These are phyloP conservation scores for Coelastrella sp. DNA, from an alignment of 139 green algal species.

Conservation along the genomic window DNA sequence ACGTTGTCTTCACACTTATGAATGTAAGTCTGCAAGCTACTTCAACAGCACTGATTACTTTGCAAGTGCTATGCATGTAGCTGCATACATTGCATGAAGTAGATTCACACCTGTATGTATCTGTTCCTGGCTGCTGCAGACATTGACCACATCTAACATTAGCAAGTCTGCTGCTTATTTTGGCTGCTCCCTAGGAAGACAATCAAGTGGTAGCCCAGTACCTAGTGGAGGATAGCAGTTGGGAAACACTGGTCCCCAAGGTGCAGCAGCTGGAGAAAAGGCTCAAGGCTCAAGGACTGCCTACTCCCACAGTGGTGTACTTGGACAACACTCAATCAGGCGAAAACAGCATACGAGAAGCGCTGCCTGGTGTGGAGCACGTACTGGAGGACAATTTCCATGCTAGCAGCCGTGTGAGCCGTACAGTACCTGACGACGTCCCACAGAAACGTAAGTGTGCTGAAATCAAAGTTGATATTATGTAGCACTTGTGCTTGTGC, in stretches of 20 bases:
- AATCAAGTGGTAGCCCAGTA: neutral
- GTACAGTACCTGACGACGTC: neutral
- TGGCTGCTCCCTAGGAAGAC: no score
- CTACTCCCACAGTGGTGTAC: neutral
- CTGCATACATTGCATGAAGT: no score
- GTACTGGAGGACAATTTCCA: constrained; percentile 17
- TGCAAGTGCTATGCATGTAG: neutral
- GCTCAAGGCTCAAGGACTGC: neutral
- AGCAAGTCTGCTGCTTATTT: no score
- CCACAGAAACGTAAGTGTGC: neutral
- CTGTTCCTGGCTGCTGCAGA: no score
- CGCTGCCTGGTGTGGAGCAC: neutral
- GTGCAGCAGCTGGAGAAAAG: neutral
- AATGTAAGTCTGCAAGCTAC: neutral
- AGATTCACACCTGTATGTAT: no score
- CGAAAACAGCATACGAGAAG: neutral
- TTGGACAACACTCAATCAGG: neutral
- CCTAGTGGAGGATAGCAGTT: constrained; percentile 13
- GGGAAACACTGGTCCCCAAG: constrained; percentile 1
- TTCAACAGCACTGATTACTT: neutral
- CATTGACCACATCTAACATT: no score
- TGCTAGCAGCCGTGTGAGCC: neutral
- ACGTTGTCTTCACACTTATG: constrained; percentile 10
- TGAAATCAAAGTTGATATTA: no score
- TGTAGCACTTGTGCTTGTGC: no score